Evolutionary conservation across 768 basidiomycete genomes (phyloP).

Genomic region (Pisolithus tinctorius): DNA sequence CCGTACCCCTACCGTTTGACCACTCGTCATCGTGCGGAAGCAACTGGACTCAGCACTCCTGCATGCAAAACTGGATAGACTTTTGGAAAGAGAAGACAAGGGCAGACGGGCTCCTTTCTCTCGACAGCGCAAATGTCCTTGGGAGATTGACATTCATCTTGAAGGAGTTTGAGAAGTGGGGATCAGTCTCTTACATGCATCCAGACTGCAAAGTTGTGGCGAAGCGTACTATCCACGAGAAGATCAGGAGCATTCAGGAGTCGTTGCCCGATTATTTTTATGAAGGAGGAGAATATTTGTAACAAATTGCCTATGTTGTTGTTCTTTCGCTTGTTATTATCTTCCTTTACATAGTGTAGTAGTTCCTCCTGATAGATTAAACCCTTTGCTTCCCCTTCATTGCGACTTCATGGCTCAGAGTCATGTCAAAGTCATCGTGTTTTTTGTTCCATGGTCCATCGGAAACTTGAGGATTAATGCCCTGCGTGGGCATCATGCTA

Average conservation of each 20-base stretch:
- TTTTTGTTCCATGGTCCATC: conserved; percentile 27
- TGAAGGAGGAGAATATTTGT: conserved; percentile 28
- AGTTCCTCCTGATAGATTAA: conserved; percentile 4
- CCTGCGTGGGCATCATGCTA: conserved; percentile 31
- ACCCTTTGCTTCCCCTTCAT: conserved; percentile 19
- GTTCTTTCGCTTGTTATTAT: background rate
- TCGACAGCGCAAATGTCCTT: conserved; percentile 60
- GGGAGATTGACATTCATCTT: conserved; percentile 56
- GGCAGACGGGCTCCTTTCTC: conserved; percentile 50
- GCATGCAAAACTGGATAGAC: conserved; percentile 66
- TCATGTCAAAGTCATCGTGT: conserved; percentile 8
- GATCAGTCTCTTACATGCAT: conserved; percentile 73
- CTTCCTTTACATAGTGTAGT: background rate
- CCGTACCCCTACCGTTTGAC: conserved; percentile 52
- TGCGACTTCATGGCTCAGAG: conserved; percentile 19
- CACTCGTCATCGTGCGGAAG: conserved; percentile 58
- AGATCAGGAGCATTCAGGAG: conserved; percentile 51
- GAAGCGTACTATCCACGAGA: conserved; percentile 47
- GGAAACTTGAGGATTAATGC: conserved; percentile 10
- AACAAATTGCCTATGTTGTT: background rate
- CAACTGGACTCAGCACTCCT: conserved; percentile 68
- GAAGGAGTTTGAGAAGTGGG: conserved; percentile 67
- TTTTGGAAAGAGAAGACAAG: conserved; percentile 76
- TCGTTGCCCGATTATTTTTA: conserved; percentile 57
- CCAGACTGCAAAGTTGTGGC: conserved; percentile 62